Base-by-base conservation (phyloP, 2,329 filamentous ascomycete genomes). In the Aureobasidium sp. region DNA sequence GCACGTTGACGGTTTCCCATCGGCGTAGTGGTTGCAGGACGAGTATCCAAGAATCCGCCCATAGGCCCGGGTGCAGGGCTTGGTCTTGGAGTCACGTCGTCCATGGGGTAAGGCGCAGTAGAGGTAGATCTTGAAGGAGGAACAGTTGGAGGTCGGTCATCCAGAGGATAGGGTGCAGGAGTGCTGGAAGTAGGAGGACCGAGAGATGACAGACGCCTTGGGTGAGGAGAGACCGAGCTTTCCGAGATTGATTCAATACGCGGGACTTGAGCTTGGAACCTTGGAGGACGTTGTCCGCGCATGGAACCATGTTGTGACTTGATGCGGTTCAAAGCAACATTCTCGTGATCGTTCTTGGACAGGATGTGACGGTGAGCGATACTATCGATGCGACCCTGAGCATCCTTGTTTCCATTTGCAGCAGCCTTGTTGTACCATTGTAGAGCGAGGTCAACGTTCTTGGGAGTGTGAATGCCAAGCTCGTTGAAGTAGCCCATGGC, bases 401-500 rank as follows among this genome's bases (percentile, higher is more conserved):
- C 94, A 74, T 99, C 94, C 68, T 89, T 89, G 75, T 97, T 99
- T 39, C 93, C 94, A 70, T 93, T 90, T 35, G 90, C 87, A 33
- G 91, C 89, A 8, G 94, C 93, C 70, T 91, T 86, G 67, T 89
- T 85, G 72, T 99, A 99, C 94, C 94, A 99, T 66, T 81, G 85
- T 65, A 88, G 82, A 1, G 94, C 93, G 72, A 94, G 89, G 54
- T 85, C 82, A 45, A 97, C 76, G 71, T 93, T 90, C 66, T 90
- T 88, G n/a, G 85, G 83, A 27, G 95, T 89, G 70, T 91, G 87
- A 71, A 99, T 96, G 67, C 94, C 94, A 68, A 99, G 95, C 73
- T 99, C 94, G 72, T 94, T 85, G 77, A 97, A 99, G 75, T 99
- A 99, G 12, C 93, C 93, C 80, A 99, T 85, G 29, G 94, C 94